These are phyloP conservation scores for Exophiala sp. DNA, from an alignment of 2,329 filamentous ascomycete species.

Conservation along the genomic window DNA sequence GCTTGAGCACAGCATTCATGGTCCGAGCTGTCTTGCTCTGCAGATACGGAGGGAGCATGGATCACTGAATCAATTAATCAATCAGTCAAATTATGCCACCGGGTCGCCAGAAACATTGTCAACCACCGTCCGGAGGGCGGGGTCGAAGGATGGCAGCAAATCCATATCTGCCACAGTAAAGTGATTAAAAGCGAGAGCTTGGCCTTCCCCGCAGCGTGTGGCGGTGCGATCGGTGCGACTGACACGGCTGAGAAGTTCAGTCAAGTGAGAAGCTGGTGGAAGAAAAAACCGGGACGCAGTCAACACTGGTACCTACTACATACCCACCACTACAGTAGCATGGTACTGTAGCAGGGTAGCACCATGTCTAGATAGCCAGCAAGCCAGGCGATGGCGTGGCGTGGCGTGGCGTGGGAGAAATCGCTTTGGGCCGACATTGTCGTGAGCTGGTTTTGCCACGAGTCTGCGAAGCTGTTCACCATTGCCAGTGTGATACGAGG, in stretches of 20 bases:
- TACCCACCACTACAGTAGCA: no score
- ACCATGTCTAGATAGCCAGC: no score
- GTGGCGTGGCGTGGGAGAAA: no score
- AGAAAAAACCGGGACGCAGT: no score
- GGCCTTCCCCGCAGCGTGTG: slow-evolving; percentile 8
- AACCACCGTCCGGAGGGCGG: background rate
- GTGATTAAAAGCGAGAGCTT: background rate
- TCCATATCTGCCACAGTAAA: background rate
- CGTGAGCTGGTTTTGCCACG: no score
- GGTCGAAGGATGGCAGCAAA: background rate
- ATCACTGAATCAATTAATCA: background rate
- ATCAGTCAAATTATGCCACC: slow-evolving; percentile 4
- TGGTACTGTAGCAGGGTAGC: no score
- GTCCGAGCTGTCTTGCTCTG: background rate
- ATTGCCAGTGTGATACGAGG: no score
- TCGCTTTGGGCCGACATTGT: no score
- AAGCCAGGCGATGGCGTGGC: no score
- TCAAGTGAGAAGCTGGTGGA: background rate
- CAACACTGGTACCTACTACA: no score
- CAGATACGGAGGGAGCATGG: background rate
- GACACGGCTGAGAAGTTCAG: background rate
- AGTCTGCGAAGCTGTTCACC: no score
- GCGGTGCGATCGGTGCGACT: slow-evolving; percentile 4
- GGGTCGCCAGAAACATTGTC: background rate
- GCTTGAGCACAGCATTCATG: background rate